Conservation (phyloP, 176 grass and related monocot species). For the Musa itinerans region DNA sequence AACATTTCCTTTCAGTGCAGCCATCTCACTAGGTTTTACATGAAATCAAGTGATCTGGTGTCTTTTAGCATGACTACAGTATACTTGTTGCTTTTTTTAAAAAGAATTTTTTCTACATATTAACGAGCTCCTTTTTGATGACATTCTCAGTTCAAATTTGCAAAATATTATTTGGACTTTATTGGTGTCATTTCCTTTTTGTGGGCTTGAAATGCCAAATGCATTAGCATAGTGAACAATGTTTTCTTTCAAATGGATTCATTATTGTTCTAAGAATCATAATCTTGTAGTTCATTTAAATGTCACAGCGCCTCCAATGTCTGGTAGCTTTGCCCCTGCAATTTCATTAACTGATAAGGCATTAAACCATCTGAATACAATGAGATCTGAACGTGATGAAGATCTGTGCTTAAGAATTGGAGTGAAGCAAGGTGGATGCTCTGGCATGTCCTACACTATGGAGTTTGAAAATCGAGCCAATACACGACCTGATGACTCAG, state of each 20-base stretch:
- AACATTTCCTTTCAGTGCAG: no score
- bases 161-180: not conserved
- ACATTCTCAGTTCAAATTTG: not conserved
- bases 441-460: conserved; percentile 99
- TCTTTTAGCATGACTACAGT: no score
- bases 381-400: conserved; percentile 69
- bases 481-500: conserved; percentile 49
- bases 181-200: not conserved
- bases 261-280: not conserved
- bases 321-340: conserved; percentile 62
- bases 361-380: conserved; percentile 70
- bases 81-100: not conserved
- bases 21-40: no score
- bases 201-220: not conserved
- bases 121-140: not conserved
- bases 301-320: conserved; percentile 21
- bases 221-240: not conserved
- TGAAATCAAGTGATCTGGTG: no score
- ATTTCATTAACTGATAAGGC: conserved; percentile 84
- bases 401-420: conserved; percentile 96
- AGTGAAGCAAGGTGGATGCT: conserved; percentile 93
- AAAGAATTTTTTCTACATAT: not conserved
- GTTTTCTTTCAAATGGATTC: not conserved
- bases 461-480: conserved; percentile 63
- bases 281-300: not conserved